A percentile compares a stretch with the other conserved stretches of the same genome.
These are phyloP conservation scores for Termitomyces sp. DNA, from an alignment of 768 basidiomycete species.

Conservation along the genomic window DNA sequence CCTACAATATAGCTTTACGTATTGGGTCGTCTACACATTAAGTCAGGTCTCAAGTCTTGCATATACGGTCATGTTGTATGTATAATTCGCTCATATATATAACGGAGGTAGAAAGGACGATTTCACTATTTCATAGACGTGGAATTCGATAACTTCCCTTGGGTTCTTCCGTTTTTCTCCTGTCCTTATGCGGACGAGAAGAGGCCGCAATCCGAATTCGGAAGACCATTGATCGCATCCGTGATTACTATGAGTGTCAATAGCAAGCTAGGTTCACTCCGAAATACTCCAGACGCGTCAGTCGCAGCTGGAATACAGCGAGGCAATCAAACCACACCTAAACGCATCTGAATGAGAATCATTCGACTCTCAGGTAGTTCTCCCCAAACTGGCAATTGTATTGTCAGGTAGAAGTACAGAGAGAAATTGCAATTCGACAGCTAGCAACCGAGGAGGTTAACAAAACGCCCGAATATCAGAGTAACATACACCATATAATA, in stretches of 20 bases:
- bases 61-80: background rate
- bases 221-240: no score
- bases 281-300: background rate
- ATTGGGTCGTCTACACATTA: slow-evolving; percentile 4
- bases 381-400: background rate
- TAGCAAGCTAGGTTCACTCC: no score
- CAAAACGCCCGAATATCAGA: no score
- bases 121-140: background rate
- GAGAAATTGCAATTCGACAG: no score
- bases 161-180: no score
- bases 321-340: background rate
- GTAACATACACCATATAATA: no score
- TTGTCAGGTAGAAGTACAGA: background rate
- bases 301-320: no score
- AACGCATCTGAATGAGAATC: background rate
- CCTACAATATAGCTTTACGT: slow-evolving; percentile 7
- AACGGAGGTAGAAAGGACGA: background rate
- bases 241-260: no score
- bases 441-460: no score
- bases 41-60: background rate
- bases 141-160: background rate
- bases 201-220: no score
- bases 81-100: background rate
- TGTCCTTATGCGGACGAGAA: background rate
- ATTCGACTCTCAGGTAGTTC: background rate